Base-by-base conservation (phyloP, 768 basidiomycete genomes). In the Calocybe cyanea region DNA sequence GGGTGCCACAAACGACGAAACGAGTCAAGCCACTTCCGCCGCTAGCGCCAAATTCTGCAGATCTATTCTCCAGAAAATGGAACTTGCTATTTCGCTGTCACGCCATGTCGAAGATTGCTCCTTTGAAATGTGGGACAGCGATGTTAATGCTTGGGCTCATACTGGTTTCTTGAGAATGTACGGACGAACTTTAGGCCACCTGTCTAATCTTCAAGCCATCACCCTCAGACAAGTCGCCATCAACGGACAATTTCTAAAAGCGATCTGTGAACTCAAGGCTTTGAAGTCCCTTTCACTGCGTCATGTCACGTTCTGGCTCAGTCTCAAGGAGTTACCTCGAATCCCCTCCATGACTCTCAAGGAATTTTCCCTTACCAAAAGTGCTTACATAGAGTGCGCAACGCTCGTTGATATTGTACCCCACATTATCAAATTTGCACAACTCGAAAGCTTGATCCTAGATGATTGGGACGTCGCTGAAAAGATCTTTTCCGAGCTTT, bases 61-160 rank as follows among this genome's bases (percentile, higher is more conserved):
- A 20, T 60, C 53, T 3, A 45, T 70, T 7, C 45, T 54, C 3
- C 60, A 46, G 15, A 50, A 55, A 21, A 40, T 59, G 19, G 57
- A 63, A 25, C 56, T 60, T 6, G 64, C 66, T 2, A 51, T 50
- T 15, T 54, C 62, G 2, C 45, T 72, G 8, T 61, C 66, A 3
- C 45, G 50, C 32, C 50, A 58, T 19, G 66, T 72, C 36, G 63
- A 56, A 41, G 46, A 45, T 13, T 65, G 61, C 38, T 38, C 37
- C 3, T 54, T 63, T 38, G 25, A 31, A 10, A 36, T 44, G 6
- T 56, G 53, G 52, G 18, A 5, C 11, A 38, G 30, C 14, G 17
- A 19, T 36, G 23, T 25, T 0, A 20, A 9, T 3, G 11, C 14
- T 11, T 33, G 48, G 34, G 37, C 41, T 9, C 21, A 21, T 23